phyloP scores from a whole-genome alignment of 495 filamentous ascomycete genomes.

The Endocarpon pusillum region DNA sequence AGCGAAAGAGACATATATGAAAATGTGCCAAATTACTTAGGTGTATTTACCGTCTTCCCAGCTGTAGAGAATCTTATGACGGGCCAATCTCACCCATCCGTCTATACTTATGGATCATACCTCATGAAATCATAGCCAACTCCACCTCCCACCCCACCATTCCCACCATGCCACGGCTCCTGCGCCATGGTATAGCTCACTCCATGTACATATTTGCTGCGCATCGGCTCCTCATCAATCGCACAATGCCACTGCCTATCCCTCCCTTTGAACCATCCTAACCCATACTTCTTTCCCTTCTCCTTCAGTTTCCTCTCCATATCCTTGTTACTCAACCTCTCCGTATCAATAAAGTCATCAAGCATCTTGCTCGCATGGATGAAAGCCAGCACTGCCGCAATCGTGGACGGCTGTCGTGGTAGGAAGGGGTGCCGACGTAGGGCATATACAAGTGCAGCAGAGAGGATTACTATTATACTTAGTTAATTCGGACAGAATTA shows the following conservation, averaged over 20 bases:
- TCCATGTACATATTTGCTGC: constrained; percentile 42
- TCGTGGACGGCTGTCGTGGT: constrained; percentile 55
- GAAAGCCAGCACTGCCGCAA: constrained; percentile 52
- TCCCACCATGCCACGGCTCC: constrained; percentile 6
- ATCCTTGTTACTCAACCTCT: constrained; percentile 35
- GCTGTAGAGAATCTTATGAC: too few species aligned
- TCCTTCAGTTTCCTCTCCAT: constrained; percentile 36
- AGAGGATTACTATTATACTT: too few species aligned
- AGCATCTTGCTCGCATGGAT: constrained; percentile 62
- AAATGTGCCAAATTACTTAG: too few species aligned
- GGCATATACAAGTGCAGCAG: constrained; percentile 34
- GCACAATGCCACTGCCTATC: constrained; percentile 51
- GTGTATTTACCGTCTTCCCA: too few species aligned
- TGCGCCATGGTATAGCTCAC: constrained; percentile 10
- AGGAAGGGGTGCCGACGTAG: constrained; percentile 44
- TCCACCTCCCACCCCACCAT: background rate
- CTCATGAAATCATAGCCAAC: too few species aligned
- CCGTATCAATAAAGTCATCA: constrained; percentile 49
- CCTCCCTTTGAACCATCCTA: constrained; percentile 54
- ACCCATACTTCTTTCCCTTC: constrained; percentile 44
- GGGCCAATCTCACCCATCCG: too few species aligned
- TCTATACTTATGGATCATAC: too few species aligned
- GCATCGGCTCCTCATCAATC: constrained; percentile 52
- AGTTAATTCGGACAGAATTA: too few species aligned
- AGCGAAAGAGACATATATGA: too few species aligned